Conservation (phyloP, 1,139 yeast species). For the Geotrichum aggregatum region DNA sequence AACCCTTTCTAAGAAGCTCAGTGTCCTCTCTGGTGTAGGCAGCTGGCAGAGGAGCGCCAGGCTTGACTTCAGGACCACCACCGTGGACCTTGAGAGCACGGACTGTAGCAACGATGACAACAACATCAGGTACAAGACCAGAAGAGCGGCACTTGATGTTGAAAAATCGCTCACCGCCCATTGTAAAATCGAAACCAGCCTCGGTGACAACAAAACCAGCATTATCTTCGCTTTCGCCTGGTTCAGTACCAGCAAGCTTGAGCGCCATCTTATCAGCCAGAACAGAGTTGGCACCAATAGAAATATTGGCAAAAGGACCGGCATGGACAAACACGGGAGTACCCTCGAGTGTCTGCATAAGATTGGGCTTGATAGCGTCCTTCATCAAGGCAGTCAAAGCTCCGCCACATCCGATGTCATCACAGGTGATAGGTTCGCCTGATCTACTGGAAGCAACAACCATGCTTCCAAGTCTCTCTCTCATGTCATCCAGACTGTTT, state of each 20-base stretch:
- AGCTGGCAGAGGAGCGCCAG: slow-evolving; percentile 85
- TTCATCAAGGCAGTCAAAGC: slow-evolving; percentile 92
- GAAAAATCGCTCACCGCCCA: slow-evolving; percentile 98
- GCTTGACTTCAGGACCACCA: slow-evolving; percentile 97
- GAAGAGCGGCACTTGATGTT: slow-evolving; percentile 94
- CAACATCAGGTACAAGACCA: slow-evolving; percentile 85
- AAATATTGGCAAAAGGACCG: slow-evolving; percentile 97
- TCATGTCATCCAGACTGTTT: slow-evolving; percentile 75
- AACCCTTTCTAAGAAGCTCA: slow-evolving; percentile 77
- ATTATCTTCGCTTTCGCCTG: slow-evolving; percentile 52
- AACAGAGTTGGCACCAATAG: slow-evolving; percentile 94
- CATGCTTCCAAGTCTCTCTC: slow-evolving; percentile 85
- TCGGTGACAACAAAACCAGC: slow-evolving; percentile 94
- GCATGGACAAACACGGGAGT: slow-evolving; percentile 98
- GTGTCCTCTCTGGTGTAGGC: slow-evolving; percentile 83
- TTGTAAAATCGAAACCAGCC: slow-evolving; percentile 97
- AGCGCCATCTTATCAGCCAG: slow-evolving; percentile 94
- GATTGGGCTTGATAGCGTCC: slow-evolving; percentile 95
- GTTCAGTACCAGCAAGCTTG: slow-evolving; percentile 77
- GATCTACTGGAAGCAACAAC: slow-evolving; percentile 79
- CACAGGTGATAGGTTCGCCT: slow-evolving; percentile 92
- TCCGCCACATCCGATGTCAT: slow-evolving; percentile 96
- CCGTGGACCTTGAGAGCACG: slow-evolving; percentile 97
- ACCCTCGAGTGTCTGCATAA: slow-evolving; percentile 98
- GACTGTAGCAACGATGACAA: slow-evolving; percentile 94